Evolutionary conservation across 2,329 filamentous ascomycete genomes (phyloP).

Genomic region (Akanthomyces uredinophilus): DNA sequence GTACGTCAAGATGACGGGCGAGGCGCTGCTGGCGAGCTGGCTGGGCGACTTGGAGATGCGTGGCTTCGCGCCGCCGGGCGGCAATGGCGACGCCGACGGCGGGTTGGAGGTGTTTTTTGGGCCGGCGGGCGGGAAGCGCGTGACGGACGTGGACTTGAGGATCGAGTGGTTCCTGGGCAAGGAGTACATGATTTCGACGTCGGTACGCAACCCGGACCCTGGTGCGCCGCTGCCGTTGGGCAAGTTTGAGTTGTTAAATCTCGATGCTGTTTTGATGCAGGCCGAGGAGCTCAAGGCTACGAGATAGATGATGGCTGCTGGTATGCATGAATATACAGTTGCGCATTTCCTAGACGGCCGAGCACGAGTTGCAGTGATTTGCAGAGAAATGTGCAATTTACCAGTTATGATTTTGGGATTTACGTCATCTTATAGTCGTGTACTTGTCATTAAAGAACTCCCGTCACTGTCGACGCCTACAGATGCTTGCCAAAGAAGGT

Average conservation of each 20-base stretch:
- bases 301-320: not conserved
- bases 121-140: conserved; percentile 18
- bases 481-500: conserved; percentile 53
- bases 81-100: conserved; percentile 16
- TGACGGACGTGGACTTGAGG: conserved; percentile 31
- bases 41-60: conserved; percentile 65
- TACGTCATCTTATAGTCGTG: not conserved
- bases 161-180: conserved; percentile 37
- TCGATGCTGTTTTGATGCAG: conserved; percentile 42
- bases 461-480: conserved; percentile 17
- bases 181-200: conserved; percentile 52
- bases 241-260: conserved; percentile 36
- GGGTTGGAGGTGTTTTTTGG: conserved; percentile 28
- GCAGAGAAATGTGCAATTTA: not conserved
- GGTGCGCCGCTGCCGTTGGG: conserved; percentile 37
- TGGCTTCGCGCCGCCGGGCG: conserved; percentile 52
- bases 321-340: not conserved
- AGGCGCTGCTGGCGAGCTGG: conserved; percentile 71
- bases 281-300: conserved; percentile 31
- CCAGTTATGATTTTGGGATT: not conserved
- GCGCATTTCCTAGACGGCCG: too few relatives aligned
- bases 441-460: not conserved
- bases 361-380: not conserved
- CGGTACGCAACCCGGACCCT: conserved; percentile 38
- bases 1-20: conserved; percentile 78